A percentile compares a stretch with the other conserved stretches of the same genome.
Evolutionary conservation across 768 basidiomycete genomes (phyloP).

Genomic region (Panus rudis): DNA sequence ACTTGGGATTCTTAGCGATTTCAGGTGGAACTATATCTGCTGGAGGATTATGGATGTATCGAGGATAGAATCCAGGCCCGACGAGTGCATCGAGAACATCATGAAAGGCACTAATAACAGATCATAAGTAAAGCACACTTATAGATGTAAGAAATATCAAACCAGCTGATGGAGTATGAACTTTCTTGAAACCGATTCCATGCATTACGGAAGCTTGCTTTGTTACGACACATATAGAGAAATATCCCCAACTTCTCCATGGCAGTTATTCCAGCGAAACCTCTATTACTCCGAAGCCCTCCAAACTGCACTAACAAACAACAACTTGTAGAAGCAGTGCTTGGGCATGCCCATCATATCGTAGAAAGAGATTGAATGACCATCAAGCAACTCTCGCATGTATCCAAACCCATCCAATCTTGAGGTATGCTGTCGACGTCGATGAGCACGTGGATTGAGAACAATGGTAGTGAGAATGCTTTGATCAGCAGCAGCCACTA

Average conservation of each 20-base stretch:
- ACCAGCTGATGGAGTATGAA: conserved; percentile 13
- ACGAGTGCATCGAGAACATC: conserved; percentile 21
- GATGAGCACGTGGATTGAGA: too few species aligned
- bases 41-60: conserved; percentile 14
- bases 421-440: too few species aligned
- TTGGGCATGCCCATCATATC: neutral
- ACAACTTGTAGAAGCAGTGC: neutral
- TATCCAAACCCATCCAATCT: too few species aligned
- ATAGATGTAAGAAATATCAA: neutral
- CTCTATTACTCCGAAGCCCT: neutral
- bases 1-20: conserved; percentile 25
- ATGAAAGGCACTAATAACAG: conserved; percentile 22
- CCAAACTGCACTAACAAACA: neutral
- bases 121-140: neutral
- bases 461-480: too few species aligned
- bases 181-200: conserved; percentile 23
- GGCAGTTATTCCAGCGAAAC: neutral
- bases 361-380: neutral
- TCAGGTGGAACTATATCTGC: conserved; percentile 13
- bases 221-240: conserved; percentile 21
- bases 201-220: conserved; percentile 14
- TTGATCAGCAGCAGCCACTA: too few species aligned
- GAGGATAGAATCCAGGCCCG: conserved; percentile 20
- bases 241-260: conserved; percentile 20
- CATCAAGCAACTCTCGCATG: neutral